phyloP scores from a whole-genome alignment of 768 basidiomycete genomes.

The Kwoniella heveanensis region DNA sequence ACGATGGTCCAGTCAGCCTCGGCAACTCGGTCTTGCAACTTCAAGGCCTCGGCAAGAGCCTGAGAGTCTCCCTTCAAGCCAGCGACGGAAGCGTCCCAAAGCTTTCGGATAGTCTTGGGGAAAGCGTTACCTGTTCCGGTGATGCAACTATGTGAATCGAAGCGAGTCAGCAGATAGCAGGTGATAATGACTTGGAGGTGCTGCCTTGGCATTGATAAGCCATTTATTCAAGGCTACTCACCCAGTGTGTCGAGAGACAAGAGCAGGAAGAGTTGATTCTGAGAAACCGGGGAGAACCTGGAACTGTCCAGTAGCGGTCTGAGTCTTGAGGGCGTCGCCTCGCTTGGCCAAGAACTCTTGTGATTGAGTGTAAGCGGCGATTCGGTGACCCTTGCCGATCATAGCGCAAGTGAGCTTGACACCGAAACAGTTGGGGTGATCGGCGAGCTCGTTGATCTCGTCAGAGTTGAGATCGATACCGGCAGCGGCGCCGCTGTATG shows the following conservation, averaged over 20 bases:
- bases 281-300: slow-evolving; percentile 72
- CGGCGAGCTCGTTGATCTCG: slow-evolving; percentile 66
- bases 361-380: slow-evolving; percentile 62
- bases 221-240: no score
- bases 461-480: slow-evolving; percentile 85
- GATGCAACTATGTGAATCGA: slow-evolving; percentile 57
- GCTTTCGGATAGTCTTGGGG: slow-evolving; percentile 58
- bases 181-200: no score
- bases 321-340: slow-evolving; percentile 60
- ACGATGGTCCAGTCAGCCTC: slow-evolving; percentile 56
- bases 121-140: slow-evolving; percentile 60
- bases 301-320: slow-evolving; percentile 47
- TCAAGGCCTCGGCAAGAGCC: slow-evolving; percentile 51
- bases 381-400: slow-evolving; percentile 78
- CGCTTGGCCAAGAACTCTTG: slow-evolving; percentile 49
- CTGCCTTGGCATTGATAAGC: not conserved
- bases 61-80: slow-evolving; percentile 52
- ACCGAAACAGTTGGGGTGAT: slow-evolving; percentile 83
- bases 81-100: slow-evolving; percentile 53
- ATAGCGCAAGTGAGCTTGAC: slow-evolving; percentile 80
- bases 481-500: slow-evolving; percentile 56
- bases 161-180: no score
- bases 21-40: slow-evolving; percentile 56
- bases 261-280: slow-evolving; percentile 67
- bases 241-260: slow-evolving; percentile 67